A percentile compares a stretch with the other conserved stretches of the same genome.
Evolutionary conservation across 2,329 filamentous ascomycete genomes (phyloP).

Genomic region (Aspergillus hortae): DNA sequence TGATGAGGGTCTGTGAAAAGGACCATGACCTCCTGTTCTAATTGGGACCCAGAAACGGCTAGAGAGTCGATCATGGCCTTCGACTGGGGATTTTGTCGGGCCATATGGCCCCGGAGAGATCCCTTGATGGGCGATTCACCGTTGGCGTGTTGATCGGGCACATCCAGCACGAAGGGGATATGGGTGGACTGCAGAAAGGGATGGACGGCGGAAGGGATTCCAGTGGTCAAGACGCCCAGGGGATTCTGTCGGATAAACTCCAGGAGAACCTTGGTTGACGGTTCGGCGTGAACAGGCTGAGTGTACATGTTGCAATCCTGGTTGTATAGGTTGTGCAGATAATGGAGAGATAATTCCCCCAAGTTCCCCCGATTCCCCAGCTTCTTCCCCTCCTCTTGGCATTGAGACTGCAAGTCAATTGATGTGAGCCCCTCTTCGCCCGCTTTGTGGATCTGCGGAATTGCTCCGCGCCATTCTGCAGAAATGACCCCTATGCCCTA

Average conservation of each 20-base stretch:
- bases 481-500: no score
- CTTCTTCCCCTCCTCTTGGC: no score
- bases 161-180: conserved; percentile 59
- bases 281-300: neutral
- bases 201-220: conserved; percentile 49
- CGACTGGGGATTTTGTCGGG: conserved; percentile 60
- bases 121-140: conserved; percentile 27
- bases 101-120: conserved; percentile 58
- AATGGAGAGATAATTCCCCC: no score
- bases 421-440: no score
- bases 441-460: neutral
- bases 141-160: conserved; percentile 35
- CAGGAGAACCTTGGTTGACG: conserved; percentile 27
- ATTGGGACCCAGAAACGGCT: conserved; percentile 30
- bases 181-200: conserved; percentile 58
- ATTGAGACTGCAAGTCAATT: no score
- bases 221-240: conserved; percentile 61
- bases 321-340: no score
- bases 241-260: conserved; percentile 58
- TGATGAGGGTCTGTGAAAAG: conserved; percentile 59
- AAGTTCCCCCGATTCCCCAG: no score
- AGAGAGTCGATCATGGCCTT: conserved; percentile 57
- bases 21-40: conserved; percentile 52
- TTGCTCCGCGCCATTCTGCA: neutral
- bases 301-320: neutral